Evolutionary conservation across 805 yeast genomes (phyloP).

Genomic region (Starmerella apis): DNA sequence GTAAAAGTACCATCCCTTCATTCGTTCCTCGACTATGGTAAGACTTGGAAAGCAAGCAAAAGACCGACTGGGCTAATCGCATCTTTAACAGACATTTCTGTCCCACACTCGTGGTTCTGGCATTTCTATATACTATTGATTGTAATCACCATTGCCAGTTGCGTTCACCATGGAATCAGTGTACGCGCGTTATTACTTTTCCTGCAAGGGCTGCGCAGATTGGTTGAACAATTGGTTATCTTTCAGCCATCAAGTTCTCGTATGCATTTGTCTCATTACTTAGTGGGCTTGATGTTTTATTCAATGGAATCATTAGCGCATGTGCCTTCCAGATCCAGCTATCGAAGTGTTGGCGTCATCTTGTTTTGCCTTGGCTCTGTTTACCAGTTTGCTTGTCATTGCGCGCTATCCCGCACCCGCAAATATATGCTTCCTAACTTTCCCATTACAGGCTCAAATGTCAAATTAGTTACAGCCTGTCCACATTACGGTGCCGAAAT

Average conservation of each 20-base stretch:
- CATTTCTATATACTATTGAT: constrained; percentile 30
- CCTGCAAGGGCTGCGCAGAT: constrained; percentile 43
- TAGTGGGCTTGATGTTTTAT: constrained; percentile 49
- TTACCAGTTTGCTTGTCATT: constrained; percentile 43
- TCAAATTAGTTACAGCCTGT: constrained; percentile 34
- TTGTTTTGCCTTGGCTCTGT: constrained; percentile 33
- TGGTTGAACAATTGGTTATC: constrained; percentile 40
- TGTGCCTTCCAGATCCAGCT: background rate
- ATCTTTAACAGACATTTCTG: constrained; percentile 20
- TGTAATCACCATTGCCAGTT: background rate
- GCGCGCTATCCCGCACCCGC: constrained; percentile 38
- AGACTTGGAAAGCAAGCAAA: constrained; percentile 13
- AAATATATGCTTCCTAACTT: constrained; percentile 46
- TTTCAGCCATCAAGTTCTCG: constrained; percentile 35
- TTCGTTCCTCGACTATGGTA: constrained; percentile 28
- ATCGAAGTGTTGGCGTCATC: constrained; percentile 4
- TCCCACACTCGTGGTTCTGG: constrained; percentile 30
- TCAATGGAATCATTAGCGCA: constrained; percentile 14
- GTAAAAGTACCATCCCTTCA: constrained; percentile 13
- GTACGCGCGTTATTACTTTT: constrained; percentile 20
- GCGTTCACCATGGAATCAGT: background rate
- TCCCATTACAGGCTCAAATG: constrained; percentile 33
- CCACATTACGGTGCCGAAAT: constrained; percentile 60
- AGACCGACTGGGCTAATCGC: background rate
- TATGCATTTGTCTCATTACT: constrained; percentile 50